A percentile compares a stretch with the other conserved stretches of the same genome.
phyloP scores from a whole-genome alignment of 331 rosid species.

The Malus hybrid region DNA sequence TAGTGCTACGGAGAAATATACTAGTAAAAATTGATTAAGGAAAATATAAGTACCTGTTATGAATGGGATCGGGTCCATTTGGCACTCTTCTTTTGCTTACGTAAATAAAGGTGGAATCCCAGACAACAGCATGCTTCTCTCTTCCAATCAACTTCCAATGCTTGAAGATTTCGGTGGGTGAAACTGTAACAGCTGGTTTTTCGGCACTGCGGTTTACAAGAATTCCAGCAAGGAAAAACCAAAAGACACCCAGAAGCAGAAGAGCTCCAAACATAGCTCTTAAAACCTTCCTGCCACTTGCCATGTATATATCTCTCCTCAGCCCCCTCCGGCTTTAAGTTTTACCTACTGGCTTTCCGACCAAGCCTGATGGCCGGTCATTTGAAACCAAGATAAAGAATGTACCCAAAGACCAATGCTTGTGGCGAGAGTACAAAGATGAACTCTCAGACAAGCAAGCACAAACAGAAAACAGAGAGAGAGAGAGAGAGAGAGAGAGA shows the following conservation, averaged over 20 bases:
- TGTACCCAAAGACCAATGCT: constrained; percentile 20
- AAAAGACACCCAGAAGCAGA: constrained; percentile 46
- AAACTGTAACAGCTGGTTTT: constrained; percentile 29
- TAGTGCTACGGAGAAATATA: background rate
- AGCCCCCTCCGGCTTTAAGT: constrained; percentile 11
- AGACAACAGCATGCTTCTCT: constrained; percentile 39
- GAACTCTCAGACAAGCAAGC: constrained; percentile 15
- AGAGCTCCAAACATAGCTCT: constrained; percentile 51
- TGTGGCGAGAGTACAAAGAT: constrained; percentile 16
- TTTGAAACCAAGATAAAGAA: constrained; percentile 24
- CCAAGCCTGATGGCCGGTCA: constrained; percentile 24
- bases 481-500: constrained; percentile 1
- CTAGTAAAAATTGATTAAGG: background rate
- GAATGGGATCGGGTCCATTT: constrained; percentile 99
- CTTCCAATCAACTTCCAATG: constrained; percentile 60
- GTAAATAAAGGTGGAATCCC: constrained; percentile 41
- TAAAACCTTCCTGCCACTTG: constrained; percentile 32
- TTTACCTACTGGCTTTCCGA: constrained; percentile 10
- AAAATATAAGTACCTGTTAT: constrained; percentile 65
- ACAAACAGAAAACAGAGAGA: constrained; percentile 2
- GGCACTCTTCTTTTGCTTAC: constrained; percentile 99
- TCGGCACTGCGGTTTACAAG: constrained; percentile 33
- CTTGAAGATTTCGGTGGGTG: constrained; percentile 40
- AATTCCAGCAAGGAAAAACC: constrained; percentile 57
- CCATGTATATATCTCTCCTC: constrained; percentile 26